Percentiles rank a stretch among this genome's conserved stretches.
phyloP scores from a whole-genome alignment of 495 filamentous ascomycete species.

The Penicillium pulvis region DNA sequence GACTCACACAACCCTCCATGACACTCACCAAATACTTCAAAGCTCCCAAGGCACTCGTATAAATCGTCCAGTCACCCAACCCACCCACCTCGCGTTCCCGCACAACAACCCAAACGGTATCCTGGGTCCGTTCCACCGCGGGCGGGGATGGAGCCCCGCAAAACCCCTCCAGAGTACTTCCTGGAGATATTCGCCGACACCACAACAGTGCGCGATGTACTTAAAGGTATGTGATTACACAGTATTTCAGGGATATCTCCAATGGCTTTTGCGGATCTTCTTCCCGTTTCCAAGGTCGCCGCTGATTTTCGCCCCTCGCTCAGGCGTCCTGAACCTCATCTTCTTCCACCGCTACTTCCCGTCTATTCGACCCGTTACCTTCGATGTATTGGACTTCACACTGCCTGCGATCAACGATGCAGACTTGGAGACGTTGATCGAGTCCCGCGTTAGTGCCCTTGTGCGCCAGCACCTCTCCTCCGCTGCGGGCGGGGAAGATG shows the following conservation, averaged over 20 bases:
- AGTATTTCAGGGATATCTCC: background rate
- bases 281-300: too few species aligned
- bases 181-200: constrained; percentile 84
- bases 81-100: constrained; percentile 12
- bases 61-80: background rate
- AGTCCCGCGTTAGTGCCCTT: constrained; percentile 76
- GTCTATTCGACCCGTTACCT: constrained; percentile 76
- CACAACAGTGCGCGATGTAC: constrained; percentile 80
- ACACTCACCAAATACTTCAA: background rate
- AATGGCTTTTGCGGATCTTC: background rate
- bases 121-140: constrained; percentile 24
- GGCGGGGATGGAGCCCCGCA: constrained; percentile 57
- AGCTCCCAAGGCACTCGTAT: background rate
- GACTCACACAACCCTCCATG: background rate
- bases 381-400: constrained; percentile 90
- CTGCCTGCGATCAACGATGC: constrained; percentile 84
- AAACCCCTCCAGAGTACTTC: constrained; percentile 76
- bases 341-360: constrained; percentile 99
- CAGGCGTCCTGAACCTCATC: constrained; percentile 93
- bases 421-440: constrained; percentile 90
- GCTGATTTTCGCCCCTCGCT: background rate
- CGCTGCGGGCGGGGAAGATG: constrained; percentile 49
- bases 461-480: constrained; percentile 61
- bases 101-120: constrained; percentile 12
- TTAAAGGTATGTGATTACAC: constrained; percentile 66